Conservation (phyloP, 2,329 filamentous ascomycete genomes). For the Aspergillus japonicus region DNA sequence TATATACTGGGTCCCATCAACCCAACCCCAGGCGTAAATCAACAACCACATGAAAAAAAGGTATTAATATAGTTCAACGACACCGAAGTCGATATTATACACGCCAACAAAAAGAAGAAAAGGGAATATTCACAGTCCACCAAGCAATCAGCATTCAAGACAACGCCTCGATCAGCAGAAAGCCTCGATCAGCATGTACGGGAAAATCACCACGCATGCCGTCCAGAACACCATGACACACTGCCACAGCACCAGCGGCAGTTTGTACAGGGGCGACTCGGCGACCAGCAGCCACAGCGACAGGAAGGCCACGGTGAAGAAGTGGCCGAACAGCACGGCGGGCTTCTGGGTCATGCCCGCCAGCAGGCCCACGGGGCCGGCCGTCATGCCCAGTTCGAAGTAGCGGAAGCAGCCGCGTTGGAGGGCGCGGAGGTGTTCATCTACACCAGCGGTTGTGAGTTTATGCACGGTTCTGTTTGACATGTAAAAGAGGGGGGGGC, state of each 20-base stretch:
- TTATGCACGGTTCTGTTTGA: neutral
- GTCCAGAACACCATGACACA: conserved; percentile 73
- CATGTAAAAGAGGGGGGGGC: neutral
- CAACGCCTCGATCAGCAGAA: conserved; percentile 31
- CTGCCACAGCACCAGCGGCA: conserved; percentile 65
- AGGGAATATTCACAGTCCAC: too few species aligned
- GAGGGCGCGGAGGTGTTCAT: conserved; percentile 71
- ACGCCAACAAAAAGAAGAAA: too few species aligned
- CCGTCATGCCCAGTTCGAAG: conserved; percentile 72
- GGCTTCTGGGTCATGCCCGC: conserved; percentile 78
- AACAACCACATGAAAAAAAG: too few species aligned
- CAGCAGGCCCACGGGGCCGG: conserved; percentile 77
- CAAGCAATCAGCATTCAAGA: too few species aligned
- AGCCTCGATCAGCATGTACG: conserved; percentile 72
- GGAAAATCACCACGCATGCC: conserved; percentile 77
- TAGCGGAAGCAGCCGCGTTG: conserved; percentile 91
- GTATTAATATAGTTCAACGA: too few species aligned
- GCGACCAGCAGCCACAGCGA: conserved; percentile 70
- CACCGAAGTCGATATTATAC: too few species aligned
- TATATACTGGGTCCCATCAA: too few species aligned
- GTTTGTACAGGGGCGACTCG: conserved; percentile 52
- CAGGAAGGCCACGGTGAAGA: conserved; percentile 89
- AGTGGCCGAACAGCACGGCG: conserved; percentile 79
- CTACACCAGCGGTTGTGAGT: conserved; percentile 31
- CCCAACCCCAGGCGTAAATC: too few species aligned